A percentile compares a stretch with the other conserved stretches of the same genome.
phyloP scores from a whole-genome alignment of 352 stramenopile genomes.

The Globisporangium polare region DNA sequence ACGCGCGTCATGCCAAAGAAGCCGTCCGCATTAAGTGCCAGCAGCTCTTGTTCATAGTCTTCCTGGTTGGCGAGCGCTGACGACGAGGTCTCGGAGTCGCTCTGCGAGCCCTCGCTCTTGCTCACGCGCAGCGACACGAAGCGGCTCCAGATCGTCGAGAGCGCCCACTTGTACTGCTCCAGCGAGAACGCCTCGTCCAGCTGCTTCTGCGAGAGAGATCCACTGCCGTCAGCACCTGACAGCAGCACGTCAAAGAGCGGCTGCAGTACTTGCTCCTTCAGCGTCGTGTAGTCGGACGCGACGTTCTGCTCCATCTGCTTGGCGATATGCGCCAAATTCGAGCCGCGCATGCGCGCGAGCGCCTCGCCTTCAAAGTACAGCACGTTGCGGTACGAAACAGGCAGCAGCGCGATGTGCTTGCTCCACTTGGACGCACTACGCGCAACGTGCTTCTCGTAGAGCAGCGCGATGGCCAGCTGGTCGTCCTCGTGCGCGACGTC shows the following conservation, averaged over 20 bases:
- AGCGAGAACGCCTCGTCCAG: conserved; percentile 49
- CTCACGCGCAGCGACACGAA: conserved; percentile 65
- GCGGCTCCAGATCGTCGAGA: conserved; percentile 86
- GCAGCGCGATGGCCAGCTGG: conserved; percentile 54
- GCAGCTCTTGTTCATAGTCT: background rate
- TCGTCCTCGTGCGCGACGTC: conserved; percentile 55
- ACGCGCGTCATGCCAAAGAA: conserved; percentile 29
- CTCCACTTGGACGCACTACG: conserved; percentile 48
- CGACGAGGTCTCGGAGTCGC: conserved; percentile 2
- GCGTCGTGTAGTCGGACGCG: conserved; percentile 34
- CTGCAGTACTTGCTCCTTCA: conserved; percentile 39
- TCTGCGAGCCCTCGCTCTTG: conserved; percentile 16
- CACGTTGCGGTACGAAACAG: conserved; percentile 58
- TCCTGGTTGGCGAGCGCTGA: background rate
- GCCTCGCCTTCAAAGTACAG: conserved; percentile 56
- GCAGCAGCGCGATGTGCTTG: conserved; percentile 62
- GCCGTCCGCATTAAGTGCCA: background rate
- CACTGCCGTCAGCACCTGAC: conserved; percentile 17
- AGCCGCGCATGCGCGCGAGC: conserved; percentile 39
- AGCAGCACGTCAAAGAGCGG: conserved; percentile 45
- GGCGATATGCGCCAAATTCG: conserved; percentile 61
- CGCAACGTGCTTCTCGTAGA: conserved; percentile 65
- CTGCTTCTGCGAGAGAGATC: conserved; percentile 15
- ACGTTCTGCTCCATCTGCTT: conserved; percentile 64
- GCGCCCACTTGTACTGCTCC: conserved; percentile 73